These are phyloP conservation scores for Rhizopus microsporus DNA, from an alignment of 371 early-diverging fungal genomes.

Conservation along the genomic window DNA sequence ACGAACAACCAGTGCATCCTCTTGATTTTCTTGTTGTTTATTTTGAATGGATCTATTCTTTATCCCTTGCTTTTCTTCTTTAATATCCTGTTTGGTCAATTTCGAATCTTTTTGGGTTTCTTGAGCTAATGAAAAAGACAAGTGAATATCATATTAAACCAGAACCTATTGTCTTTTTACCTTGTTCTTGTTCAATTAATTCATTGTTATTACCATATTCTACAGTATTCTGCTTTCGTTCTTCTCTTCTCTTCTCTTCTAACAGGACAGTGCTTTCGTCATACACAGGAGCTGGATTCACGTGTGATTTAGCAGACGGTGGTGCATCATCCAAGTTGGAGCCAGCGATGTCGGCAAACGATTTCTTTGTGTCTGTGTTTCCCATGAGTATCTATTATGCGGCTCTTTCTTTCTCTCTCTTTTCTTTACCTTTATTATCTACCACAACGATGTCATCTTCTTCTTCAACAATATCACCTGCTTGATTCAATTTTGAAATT, in stretches of 20 bases:
- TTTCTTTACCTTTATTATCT: conserved; percentile 4
- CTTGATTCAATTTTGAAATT: conserved; percentile 29
- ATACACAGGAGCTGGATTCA: conserved; percentile 35
- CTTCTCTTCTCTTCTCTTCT: conserved; percentile 33
- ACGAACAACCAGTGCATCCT: conserved; percentile 13
- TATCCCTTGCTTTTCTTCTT: conserved; percentile 12
- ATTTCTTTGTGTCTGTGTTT: conserved; percentile 8
- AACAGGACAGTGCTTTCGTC: conserved; percentile 36
- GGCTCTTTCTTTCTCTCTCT: not conserved
- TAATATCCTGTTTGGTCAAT: conserved; percentile 9
- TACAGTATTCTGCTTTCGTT: conserved; percentile 24
- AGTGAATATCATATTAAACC: not conserved
- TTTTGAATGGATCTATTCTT: conserved; percentile 11
- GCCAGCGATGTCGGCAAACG: conserved; percentile 42
- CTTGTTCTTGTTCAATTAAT: conserved; percentile 22
- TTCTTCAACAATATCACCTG: conserved; percentile 16
- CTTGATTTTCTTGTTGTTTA: conserved; percentile 5
- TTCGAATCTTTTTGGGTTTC: conserved; percentile 1
- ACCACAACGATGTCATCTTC: not conserved
- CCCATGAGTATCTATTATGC: conserved; percentile 5
- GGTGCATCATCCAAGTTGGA: conserved; percentile 43
- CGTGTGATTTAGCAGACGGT: conserved; percentile 36
- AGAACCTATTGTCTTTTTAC: conserved; percentile 10
- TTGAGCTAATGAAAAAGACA: not conserved
- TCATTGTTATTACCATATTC: conserved; percentile 24